Base-by-base conservation (phyloP, 2,329 filamentous ascomycete genomes). In the Colletotrichum spinosum region DNA sequence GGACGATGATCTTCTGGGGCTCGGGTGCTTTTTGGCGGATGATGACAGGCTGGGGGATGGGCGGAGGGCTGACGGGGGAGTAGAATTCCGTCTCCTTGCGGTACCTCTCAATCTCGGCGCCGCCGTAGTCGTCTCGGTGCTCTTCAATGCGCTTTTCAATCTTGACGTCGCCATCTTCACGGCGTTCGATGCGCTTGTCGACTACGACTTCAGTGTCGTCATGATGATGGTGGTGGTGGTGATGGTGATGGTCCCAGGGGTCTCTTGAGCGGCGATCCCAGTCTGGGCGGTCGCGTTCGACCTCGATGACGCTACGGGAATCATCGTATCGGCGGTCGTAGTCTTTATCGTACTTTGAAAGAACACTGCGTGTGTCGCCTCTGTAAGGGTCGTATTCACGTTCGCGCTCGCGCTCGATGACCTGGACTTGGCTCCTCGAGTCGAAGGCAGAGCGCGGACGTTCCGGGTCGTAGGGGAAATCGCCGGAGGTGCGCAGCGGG, bases 81-180 rank as follows among this genome's bases (percentile, higher is more conserved):
- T 85, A 90, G 73, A 88, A 90, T 69, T 90, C 88, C 2, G 86
- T 87, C 73, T 90, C 87, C 73, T 84, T 85, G 71, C 84, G 84
- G 71, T 87, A 88, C 72, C 82, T 83, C 73, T 90, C 87, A 46
- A 88, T 71, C 15, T 89, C 84, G 60, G 79, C 80, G 49, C 80
- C 80, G 25, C 58, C 58, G n/a, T 74, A 70, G 33, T 84, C 82
- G 49, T 84, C 82, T 35, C 80, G 76, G 52, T 80, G 81, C 68
- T 86, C 84, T 59, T 86, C 79, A 13, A 79, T 79, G 56, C 83
- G 83, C 70, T 84, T 84, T 69, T 88, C 85, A 67, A 88, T 75
- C 58, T 83, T 82, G 41, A 88, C 70, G 33, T 88, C 86, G 55
- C 82, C 82, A 34, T 84, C 82, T 41, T 81, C 80, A 15, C 77